Base-by-base conservation (phyloP, 768 basidiomycete species). In the Boletus sp. region DNA sequence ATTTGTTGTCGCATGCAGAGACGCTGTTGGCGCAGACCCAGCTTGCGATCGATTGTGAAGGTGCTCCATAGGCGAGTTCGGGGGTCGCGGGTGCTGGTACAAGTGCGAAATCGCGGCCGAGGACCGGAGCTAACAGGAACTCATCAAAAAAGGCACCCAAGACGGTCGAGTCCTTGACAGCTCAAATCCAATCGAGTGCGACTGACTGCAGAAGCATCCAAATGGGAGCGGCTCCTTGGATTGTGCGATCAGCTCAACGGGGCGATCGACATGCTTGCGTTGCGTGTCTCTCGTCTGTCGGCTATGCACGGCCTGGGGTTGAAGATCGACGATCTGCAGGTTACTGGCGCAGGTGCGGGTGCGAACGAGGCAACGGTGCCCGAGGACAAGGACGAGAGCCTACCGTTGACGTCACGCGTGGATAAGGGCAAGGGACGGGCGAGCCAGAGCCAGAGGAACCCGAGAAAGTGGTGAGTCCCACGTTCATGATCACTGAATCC, bases 361-460 rank as follows among this genome's bases (percentile, higher is more conserved):
- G n/a, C n/a, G n/a, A n/a, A n/a, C n/a, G n/a, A n/a, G n/a, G n/a
- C n/a, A n/a, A n/a, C n/a, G n/a, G n/a, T n/a, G n/a, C n/a, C n/a
- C n/a, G 36, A 55, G 3, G 62, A 48, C 15, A 67, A 68, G 10
- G 75, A 76, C 20, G 59, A 59, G 5, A 73, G 73, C 2, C 57
- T 60, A 20, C 82, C 78, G 14, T 74, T 79, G 41, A 89, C 87
- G 18, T 87, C 89, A 0, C 79, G 79, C 47, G 67, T 87, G 15
- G 89, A 92, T 70, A 93, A 92, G 69, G 91, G 91, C 54, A 92
- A 92, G 71, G 84, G 79, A 20, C 81, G 81, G 50, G 89, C 89
- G 78, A 84, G 64, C 83, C 87, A 1, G 82, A 86, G 65, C 82
- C 87, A 1, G 82, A 87, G 71, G 78, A 83, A 47, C 82, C 75